Percentiles rank a stretch among this genome's conserved stretches.
These are phyloP conservation scores for Ogataea salicorniae DNA, from an alignment of 805 yeast genomes.

Conservation along the genomic window DNA sequence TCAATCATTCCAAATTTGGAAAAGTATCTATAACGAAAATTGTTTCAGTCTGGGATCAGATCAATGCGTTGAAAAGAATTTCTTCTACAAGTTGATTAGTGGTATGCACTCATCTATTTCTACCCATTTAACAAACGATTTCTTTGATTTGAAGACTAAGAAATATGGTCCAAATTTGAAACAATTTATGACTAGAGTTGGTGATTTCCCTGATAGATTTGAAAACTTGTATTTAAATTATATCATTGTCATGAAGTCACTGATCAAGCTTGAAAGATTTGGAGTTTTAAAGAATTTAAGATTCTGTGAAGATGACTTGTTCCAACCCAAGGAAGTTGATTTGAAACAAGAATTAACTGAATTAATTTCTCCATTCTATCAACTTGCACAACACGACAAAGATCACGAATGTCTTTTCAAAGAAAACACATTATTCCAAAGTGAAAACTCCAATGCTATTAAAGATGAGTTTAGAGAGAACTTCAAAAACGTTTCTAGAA, in stretches of 20 bases:
- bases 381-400: conserved; percentile 16
- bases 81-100: conserved; percentile 79
- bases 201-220: conserved; percentile 81
- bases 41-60: conserved; percentile 53
- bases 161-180: conserved; percentile 80
- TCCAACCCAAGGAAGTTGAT: conserved; percentile 25
- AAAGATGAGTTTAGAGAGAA: conserved; percentile 84
- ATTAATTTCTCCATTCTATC: conserved; percentile 25
- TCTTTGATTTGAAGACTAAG: conserved; percentile 61
- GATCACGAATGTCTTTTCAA: conserved; percentile 34
- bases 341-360: conserved; percentile 28
- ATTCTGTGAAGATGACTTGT: conserved; percentile 26
- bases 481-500: conserved; percentile 82
- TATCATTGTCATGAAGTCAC: conserved; percentile 77
- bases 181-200: conserved; percentile 84
- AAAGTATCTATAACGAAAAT: conserved; percentile 85
- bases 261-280: conserved; percentile 48
- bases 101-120: conserved; percentile 97
- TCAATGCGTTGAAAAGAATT: conserved; percentile 78
- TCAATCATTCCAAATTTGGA: conserved; percentile 90
- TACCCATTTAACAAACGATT: conserved; percentile 86
- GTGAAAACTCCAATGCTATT: conserved; percentile 44
- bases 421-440: conserved; percentile 42
- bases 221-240: conserved; percentile 90
- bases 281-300: conserved; percentile 25